A percentile compares a stretch with the other conserved stretches of the same genome.
phyloP scores from a whole-genome alignment of 495 filamentous ascomycete species.

The Penicillium mononematosum region DNA sequence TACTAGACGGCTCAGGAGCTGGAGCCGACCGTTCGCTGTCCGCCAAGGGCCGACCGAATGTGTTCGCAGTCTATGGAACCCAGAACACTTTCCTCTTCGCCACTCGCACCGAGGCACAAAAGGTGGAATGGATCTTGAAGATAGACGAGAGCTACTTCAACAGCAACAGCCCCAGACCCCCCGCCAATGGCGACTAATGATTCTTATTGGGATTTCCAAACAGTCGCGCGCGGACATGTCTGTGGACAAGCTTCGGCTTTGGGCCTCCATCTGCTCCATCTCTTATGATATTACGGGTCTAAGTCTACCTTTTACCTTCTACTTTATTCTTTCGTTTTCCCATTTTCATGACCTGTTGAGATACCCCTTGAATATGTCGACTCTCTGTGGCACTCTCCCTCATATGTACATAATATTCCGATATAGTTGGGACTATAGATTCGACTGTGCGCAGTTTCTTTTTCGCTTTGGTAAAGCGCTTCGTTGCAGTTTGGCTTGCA shows the following conservation, averaged over 20 bases:
- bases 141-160: slow-evolving; percentile 64
- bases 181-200: slow-evolving; percentile 25
- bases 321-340: slow-evolving; percentile 18
- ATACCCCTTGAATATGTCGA: slow-evolving; percentile 44
- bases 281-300: slow-evolving; percentile 25
- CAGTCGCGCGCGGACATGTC: background rate
- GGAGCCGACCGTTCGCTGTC: slow-evolving; percentile 33
- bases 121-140: slow-evolving; percentile 90
- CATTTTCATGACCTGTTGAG: slow-evolving; percentile 30
- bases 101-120: slow-evolving; percentile 79
- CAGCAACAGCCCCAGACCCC: slow-evolving; percentile 33
- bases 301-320: slow-evolving; percentile 16
- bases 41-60: slow-evolving; percentile 59
- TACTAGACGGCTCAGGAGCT: slow-evolving; percentile 56
- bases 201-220: background rate
- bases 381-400: slow-evolving; percentile 33
- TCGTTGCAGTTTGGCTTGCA: background rate
- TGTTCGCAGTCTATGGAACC: slow-evolving; percentile 91
- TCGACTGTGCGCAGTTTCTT: slow-evolving; percentile 19
- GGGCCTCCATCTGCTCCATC: slow-evolving; percentile 19
- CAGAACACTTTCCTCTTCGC: slow-evolving; percentile 95
- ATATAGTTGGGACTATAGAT: slow-evolving; percentile 35
- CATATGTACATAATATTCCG: slow-evolving; percentile 47
- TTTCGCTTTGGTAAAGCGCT: background rate
- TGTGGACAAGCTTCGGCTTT: slow-evolving; percentile 2